Evolutionary conservation across 2,329 filamentous ascomycete species (phyloP).

Genomic region (Atkinsonella hypoxylon): DNA sequence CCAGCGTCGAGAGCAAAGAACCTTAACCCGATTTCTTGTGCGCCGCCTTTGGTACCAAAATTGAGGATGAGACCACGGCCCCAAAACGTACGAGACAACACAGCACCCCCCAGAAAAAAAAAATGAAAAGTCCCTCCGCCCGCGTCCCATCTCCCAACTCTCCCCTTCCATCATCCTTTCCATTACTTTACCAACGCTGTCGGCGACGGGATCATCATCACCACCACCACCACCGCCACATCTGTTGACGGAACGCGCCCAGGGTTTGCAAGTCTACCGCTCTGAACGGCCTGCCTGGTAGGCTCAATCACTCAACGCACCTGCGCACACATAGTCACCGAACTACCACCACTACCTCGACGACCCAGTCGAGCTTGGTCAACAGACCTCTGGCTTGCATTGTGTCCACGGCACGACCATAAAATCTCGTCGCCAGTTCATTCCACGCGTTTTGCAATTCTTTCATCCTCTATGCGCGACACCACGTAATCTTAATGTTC

Average conservation of each 20-base stretch:
- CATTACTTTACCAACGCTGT: slow-evolving; percentile 13
- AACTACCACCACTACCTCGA: slow-evolving; percentile 13
- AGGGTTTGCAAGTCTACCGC: slow-evolving; percentile 8
- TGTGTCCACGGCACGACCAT: slow-evolving; percentile 1
- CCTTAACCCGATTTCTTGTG: slow-evolving; percentile 24
- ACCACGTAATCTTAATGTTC: neutral
- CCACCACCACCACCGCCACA: slow-evolving; percentile 12
- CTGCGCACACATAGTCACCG: neutral
- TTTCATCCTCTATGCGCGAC: neutral
- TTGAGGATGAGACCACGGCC: slow-evolving; percentile 28
- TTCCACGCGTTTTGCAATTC: slow-evolving; percentile 1
- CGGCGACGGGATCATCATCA: slow-evolving; percentile 17
- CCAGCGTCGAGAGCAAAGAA: slow-evolving; percentile 14
- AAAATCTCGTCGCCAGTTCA: neutral
- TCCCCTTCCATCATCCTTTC: slow-evolving; percentile 9
- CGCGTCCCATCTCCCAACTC: slow-evolving; percentile 14
- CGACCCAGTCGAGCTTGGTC: slow-evolving; percentile 7
- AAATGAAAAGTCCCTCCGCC: slow-evolving; percentile 19
- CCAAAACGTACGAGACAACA: slow-evolving; percentile 25
- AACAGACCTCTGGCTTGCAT: neutral
- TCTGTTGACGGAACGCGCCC: neutral
- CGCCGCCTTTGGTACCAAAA: slow-evolving; percentile 28
- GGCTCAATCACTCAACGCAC: slow-evolving; percentile 15
- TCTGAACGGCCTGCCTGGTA: slow-evolving; percentile 12
- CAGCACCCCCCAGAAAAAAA: slow-evolving; percentile 18